These are phyloP conservation scores for Graphilbum fragrans DNA, from an alignment of 2,329 filamentous ascomycete species.

Conservation along the genomic window DNA sequence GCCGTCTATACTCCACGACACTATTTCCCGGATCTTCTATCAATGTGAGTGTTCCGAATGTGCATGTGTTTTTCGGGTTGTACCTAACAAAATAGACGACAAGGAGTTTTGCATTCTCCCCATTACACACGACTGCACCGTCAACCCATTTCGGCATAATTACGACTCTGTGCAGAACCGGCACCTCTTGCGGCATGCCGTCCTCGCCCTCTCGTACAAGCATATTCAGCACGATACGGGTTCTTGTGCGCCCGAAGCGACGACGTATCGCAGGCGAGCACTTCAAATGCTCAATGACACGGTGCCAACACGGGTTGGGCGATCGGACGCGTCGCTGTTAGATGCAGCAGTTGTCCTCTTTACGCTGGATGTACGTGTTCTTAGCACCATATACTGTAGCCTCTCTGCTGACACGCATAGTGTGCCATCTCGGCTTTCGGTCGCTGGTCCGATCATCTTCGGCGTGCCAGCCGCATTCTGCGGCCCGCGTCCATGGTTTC, in stretches of 20 bases:
- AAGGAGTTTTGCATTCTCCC: slow-evolving; percentile 21
- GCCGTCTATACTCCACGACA: slow-evolving; percentile 3
- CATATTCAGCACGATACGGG: slow-evolving; percentile 17
- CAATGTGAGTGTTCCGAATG: background rate
- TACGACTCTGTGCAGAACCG: slow-evolving; percentile 12
- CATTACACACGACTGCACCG: slow-evolving; percentile 17
- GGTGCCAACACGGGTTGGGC: slow-evolving; percentile 1
- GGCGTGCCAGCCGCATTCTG: slow-evolving; percentile 4
- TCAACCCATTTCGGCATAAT: slow-evolving; percentile 20
- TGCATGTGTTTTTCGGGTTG: background rate
- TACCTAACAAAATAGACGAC: slow-evolving; percentile 14
- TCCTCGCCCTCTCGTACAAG: slow-evolving; percentile 18
- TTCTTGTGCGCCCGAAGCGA: slow-evolving; percentile 11
- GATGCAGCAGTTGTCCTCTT: slow-evolving; percentile 19
- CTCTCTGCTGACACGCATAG: slow-evolving; percentile 10
- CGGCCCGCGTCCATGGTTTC: background rate
- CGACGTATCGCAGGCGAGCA: slow-evolving; percentile 13
- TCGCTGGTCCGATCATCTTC: slow-evolving; percentile 16
- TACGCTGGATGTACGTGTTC: slow-evolving; percentile 18
- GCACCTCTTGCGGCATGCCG: slow-evolving; percentile 18
- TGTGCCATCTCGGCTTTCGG: slow-evolving; percentile 21
- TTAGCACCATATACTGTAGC: background rate
- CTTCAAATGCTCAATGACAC: slow-evolving; percentile 13
- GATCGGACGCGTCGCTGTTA: slow-evolving; percentile 10
- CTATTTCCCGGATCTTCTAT: slow-evolving; percentile 6